phyloP scores from a whole-genome alignment of 2,329 filamentous ascomycete genomes.

The Aureobasidium sp. region DNA sequence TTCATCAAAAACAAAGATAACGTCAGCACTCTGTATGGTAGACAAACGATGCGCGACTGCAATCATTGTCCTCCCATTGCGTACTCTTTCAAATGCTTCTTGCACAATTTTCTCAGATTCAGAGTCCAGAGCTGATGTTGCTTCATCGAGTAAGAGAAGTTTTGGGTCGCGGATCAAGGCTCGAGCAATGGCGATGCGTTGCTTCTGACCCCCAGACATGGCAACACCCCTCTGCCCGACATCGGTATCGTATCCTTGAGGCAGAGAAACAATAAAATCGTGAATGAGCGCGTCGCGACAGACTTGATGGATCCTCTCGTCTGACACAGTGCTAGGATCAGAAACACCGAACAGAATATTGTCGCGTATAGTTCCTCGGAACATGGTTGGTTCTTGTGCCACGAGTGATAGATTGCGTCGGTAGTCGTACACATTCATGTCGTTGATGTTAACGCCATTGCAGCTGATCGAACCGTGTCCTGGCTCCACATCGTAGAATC shows the following conservation, averaged over 20 bases:
- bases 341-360: constrained; percentile 43
- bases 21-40: constrained; percentile 36
- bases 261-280: constrained; percentile 56
- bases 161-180: constrained; percentile 37
- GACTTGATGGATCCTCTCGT: constrained; percentile 57
- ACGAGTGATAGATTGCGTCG: constrained; percentile 39
- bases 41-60: constrained; percentile 40
- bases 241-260: constrained; percentile 57
- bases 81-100: constrained; percentile 34
- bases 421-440: constrained; percentile 33
- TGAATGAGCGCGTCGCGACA: constrained; percentile 65
- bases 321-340: constrained; percentile 12
- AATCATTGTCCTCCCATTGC: constrained; percentile 30
- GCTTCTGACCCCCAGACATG: constrained; percentile 38
- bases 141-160: constrained; percentile 37
- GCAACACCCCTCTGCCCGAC: constrained; percentile 35
- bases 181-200: constrained; percentile 37
- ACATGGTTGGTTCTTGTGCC: constrained; percentile 44
- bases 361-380: constrained; percentile 55
- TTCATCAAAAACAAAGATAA: constrained; percentile 42
- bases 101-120: constrained; percentile 37
- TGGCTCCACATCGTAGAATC: constrained; percentile 50
- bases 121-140: constrained; percentile 37
- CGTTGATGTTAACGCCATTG: constrained; percentile 33
- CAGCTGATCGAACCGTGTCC: constrained; percentile 57